Evolutionary conservation across 495 filamentous ascomycete genomes (phyloP), one percentile per base, ranked within the genome.

Genomic region (Astrothelium macrocarpum): DNA sequence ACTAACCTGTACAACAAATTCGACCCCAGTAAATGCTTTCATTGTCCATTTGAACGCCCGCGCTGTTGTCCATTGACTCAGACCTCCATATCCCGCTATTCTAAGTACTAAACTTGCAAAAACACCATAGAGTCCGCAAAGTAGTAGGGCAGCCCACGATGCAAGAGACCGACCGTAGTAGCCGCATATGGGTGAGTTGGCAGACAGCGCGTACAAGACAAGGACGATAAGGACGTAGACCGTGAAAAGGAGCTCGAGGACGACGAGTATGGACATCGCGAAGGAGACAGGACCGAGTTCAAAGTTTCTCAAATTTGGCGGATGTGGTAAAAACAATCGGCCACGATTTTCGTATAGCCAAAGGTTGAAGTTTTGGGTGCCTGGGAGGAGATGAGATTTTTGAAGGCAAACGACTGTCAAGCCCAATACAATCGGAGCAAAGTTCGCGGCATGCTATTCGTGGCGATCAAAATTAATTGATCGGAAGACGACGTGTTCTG

Each of bases 11-110:
- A 97, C 77, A 49, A 85, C 79, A 69, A 96, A 97, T 31, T 75
- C 80, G n/a, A 98, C 79, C 58, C 91, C 91, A 20, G 90, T 91
- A 25, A 83, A 81, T 39, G 80, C 72, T 61, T 80, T 79, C 90
- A 96, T 95, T 59, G 84, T 71, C 75, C 82, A 90, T 74, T 93
- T 91, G 79, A 96, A 96, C 66, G 82, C 78, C 64, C 91, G 82
- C 25, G 80, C 94, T 3, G 85, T 85, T 29, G 90, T 85, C 89
- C 90, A 96, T 79, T 97, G 94, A 43, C 89, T 84, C 64, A 90
- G 81, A 62, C 87, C 85, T 63, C 83, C 84, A 67, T 86, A 81
- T 59, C 90, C 91, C 42, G 85, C 70, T 18, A 88, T 71, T 36
- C 89, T 86, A 36, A 98, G 78, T 46, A 83, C 65, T 62, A 92